Evolutionary conservation across 441 rosid species (phyloP).

Genomic region (Biscutella laevigata): DNA sequence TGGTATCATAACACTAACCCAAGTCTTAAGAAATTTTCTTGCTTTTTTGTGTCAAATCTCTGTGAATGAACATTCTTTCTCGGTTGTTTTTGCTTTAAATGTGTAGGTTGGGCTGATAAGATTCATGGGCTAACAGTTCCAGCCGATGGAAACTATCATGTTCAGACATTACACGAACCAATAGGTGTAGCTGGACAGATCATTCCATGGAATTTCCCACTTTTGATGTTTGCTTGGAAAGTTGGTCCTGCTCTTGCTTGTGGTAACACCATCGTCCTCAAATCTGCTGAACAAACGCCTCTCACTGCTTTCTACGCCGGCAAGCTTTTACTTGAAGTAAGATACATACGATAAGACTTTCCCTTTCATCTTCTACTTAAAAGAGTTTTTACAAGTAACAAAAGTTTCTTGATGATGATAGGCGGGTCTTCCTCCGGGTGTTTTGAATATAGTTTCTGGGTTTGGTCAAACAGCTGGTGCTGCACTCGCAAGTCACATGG

Average conservation of each 20-base stretch:
- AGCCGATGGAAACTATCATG: conserved; percentile 49
- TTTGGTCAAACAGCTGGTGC: conserved; percentile 88
- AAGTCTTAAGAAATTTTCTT: neutral
- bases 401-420: conserved; percentile 19
- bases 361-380: neutral
- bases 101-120: conserved; percentile 68
- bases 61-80: conserved; percentile 12
- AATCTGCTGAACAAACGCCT: conserved; percentile 55
- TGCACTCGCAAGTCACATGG: conserved; percentile 84
- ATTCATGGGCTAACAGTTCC: conserved; percentile 54
- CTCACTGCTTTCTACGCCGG: conserved; percentile 44
- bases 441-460: conserved; percentile 78
- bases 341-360: neutral
- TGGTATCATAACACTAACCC: conserved; percentile 29
- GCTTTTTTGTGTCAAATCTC: neutral
- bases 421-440: conserved; percentile 98
- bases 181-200: conserved; percentile 63
- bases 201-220: conserved; percentile 55
- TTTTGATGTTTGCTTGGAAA: conserved; percentile 58
- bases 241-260: conserved; percentile 55
- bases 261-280: conserved; percentile 51
- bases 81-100: neutral
- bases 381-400: neutral
- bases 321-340: conserved; percentile 48
- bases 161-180: conserved; percentile 54